Percentiles rank a stretch among this genome's conserved stretches.
Evolutionary conservation across 441 rosid genomes (phyloP).

Genomic region (Francoa sonchifolia): DNA sequence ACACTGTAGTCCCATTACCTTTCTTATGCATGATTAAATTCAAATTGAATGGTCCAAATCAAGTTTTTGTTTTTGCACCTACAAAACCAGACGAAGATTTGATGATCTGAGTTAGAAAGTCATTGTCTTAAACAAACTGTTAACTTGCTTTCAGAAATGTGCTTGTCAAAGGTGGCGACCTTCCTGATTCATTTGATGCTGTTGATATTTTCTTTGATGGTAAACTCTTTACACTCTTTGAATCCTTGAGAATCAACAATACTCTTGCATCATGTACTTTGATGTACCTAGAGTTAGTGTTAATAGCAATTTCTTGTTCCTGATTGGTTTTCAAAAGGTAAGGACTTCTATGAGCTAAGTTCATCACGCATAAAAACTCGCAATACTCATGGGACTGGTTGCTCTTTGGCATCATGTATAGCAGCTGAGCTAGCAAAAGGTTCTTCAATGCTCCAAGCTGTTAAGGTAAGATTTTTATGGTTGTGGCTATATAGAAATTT

Average conservation of each 20-base stretch:
- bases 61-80: too few species aligned
- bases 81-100: too few species aligned
- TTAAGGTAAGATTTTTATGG: constrained; percentile 35
- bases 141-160: constrained; percentile 49
- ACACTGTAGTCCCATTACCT: too few species aligned
- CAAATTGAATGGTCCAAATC: too few species aligned
- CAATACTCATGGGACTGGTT: constrained; percentile 94
- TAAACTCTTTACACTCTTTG: constrained; percentile 14
- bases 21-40: too few species aligned
- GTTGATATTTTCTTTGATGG: constrained; percentile 79
- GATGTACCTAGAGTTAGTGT: constrained; percentile 4
- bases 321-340: constrained; percentile 36
- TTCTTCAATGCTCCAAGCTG: constrained; percentile 64
- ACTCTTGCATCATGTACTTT: not conserved
- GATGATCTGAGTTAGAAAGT: too few species aligned
- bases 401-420: constrained; percentile 88
- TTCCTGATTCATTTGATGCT: constrained; percentile 70
- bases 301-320: not conserved
- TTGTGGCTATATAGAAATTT: not conserved
- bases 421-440: constrained; percentile 98
- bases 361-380: constrained; percentile 59
- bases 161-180: constrained; percentile 94
- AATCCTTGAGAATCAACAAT: not conserved
- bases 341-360: constrained; percentile 46
- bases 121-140: constrained; percentile 6